Evolutionary conservation across 1,284 basidiomycete species (phyloP).

Genomic region (Pascua sp.): DNA sequence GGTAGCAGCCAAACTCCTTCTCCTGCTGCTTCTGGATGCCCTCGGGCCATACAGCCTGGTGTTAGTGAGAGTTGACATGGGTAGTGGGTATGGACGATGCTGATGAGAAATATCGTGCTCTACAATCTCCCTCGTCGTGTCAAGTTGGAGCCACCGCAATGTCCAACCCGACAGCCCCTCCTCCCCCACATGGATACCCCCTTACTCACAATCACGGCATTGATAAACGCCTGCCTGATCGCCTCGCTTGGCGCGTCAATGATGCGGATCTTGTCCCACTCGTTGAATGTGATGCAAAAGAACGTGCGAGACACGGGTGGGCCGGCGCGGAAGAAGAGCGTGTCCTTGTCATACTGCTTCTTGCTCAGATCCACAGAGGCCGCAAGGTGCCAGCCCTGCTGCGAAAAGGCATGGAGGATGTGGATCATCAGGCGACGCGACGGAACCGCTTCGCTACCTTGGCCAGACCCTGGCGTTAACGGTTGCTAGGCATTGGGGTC

Average conservation of each 20-base stretch:
- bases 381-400: conserved; percentile 35
- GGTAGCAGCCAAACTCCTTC: conserved; percentile 33
- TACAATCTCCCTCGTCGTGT: no score
- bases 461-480: conserved; percentile 30
- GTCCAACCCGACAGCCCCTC: no score
- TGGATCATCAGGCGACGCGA: conserved; percentile 35
- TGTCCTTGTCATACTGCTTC: conserved; percentile 39
- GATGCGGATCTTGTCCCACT: conserved; percentile 42
- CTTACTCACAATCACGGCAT: conserved; percentile 29
- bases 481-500: no score
- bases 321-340: conserved; percentile 35
- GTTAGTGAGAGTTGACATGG: not conserved
- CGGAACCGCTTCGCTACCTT: conserved; percentile 32
- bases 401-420: conserved; percentile 26
- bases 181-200: no score
- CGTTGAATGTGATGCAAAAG: conserved; percentile 40
- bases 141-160: not conserved
- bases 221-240: conserved; percentile 28
- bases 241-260: conserved; percentile 36
- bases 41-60: conserved; percentile 25
- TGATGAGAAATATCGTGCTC: no score
- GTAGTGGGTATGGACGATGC: not conserved
- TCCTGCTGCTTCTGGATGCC: conserved; percentile 36
- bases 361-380: conserved; percentile 34
- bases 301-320: conserved; percentile 28